phyloP scores from a whole-genome alignment of 2,329 filamentous ascomycete genomes.

The Pseudogymnoascus sp. region DNA sequence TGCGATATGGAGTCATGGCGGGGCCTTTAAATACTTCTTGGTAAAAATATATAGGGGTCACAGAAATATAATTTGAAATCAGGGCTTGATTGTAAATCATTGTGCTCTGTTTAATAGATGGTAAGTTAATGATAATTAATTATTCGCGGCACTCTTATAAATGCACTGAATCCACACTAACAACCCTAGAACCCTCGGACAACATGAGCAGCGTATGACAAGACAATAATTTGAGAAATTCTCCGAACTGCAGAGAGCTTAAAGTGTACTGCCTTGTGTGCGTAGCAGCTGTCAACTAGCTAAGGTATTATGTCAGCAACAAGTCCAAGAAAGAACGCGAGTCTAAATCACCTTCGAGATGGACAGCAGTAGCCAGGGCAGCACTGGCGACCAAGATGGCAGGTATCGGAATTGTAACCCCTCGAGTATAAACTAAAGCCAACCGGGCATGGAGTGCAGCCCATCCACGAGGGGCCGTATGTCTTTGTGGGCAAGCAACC shows the following conservation, averaged over 20 bases:
- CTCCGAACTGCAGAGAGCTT: background rate
- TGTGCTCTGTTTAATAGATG: background rate
- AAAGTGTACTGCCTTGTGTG: background rate
- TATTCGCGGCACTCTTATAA: background rate
- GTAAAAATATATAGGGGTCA: background rate
- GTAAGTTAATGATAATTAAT: too few species aligned
- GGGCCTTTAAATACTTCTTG: background rate
- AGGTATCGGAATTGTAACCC: background rate
- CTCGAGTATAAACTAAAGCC: background rate
- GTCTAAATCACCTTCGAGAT: background rate
- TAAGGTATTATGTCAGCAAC: background rate
- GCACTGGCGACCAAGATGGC: background rate
- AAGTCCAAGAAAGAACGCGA: background rate
- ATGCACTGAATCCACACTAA: background rate
- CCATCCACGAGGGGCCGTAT: background rate
- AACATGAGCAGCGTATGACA: background rate
- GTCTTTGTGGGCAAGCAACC: background rate
- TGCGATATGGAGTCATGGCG: background rate
- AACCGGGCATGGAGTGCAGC: background rate
- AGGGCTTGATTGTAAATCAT: background rate
- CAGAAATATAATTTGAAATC: background rate
- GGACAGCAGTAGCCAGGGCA: background rate
- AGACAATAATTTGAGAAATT: background rate
- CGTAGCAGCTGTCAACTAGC: background rate
- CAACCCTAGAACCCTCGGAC: background rate